Conservation (phyloP, 768 basidiomycete species). For the Mycena leptocephala region DNA sequence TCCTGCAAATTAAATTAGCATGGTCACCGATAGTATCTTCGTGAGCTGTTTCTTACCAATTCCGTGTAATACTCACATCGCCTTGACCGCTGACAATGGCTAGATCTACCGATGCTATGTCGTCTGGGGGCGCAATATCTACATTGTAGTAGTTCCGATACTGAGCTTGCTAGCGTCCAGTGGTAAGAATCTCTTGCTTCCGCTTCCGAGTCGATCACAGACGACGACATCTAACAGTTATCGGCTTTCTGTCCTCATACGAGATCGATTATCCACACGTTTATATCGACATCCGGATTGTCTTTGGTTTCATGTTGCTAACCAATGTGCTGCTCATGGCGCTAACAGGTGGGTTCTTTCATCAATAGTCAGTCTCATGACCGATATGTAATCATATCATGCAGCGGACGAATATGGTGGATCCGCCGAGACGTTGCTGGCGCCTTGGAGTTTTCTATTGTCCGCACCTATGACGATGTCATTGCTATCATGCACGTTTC, state of each 20-base stretch:
- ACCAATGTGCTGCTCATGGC: background rate
- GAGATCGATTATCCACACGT: background rate
- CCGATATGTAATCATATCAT: background rate
- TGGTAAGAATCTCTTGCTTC: background rate
- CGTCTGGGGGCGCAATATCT: background rate
- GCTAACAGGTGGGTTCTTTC: conserved; percentile 1
- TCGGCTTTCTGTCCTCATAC: background rate
- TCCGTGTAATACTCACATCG: background rate
- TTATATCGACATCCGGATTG: background rate
- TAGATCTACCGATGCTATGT: conserved; percentile 12
- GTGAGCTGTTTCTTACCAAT: background rate
- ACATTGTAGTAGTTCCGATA: conserved; percentile 3
- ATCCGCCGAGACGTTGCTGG: background rate
- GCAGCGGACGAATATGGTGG: conserved; percentile 10
- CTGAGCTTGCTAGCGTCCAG: background rate
- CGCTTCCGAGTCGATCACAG: conserved; percentile 1
- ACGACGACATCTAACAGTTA: background rate
- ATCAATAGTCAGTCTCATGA: conserved; percentile 1
- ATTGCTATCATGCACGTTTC: conserved; percentile 8
- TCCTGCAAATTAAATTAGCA: background rate
- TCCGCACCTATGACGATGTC: background rate
- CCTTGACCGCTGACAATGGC: background rate
- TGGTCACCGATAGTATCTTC: conserved; percentile 11
- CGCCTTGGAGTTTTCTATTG: background rate
- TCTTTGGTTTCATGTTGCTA: background rate